Base-by-base conservation (phyloP, 768 basidiomycete species). In the Hortiboletus flavorubellus region DNA sequence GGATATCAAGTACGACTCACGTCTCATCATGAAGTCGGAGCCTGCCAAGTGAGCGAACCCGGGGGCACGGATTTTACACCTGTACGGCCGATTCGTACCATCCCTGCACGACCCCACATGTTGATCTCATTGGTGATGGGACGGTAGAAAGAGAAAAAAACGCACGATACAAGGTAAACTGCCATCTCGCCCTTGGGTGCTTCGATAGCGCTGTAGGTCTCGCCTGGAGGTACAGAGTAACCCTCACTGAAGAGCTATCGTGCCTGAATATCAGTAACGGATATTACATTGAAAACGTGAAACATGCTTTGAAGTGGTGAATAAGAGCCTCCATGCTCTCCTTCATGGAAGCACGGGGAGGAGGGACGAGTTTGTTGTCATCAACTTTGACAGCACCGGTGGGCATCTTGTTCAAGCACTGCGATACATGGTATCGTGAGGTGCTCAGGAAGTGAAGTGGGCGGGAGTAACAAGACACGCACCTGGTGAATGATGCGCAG, bases 101-200 rank as follows among this genome's bases (percentile, higher is more conserved):
- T 98, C 96, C 60, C 89, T 91, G 55, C 14, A 26, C 29, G 2
- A 42, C 21, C 12, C 39, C 42, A 31, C 3, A 16, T 14, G 30
- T 65, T n/a, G 11, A 11, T 58, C 4, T 23, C 8, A 38, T 9
- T 14, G 4, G 31, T 23, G 26, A 40, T 2, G n/a, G 5, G 5
- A 37, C 0, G 6, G 43, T 3, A 2, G 7, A 21, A 8, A 14
- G 23, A 39, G 5, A 26, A 31, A 31, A 26, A 31, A 31, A 81
- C 88, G 65, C 64, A 90, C 84, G 94, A 97, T 59, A 99, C 93
- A 49, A 99, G 86, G 77, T 95, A 99, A 44, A 99, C 96, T 62
- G 80, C 96, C 94, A 98, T 98, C 76, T 98, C 96, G 59, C 95
- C 95, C 75, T 99, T 98, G 43, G 96, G 96, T 8, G 96, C 96